Percentiles rank a stretch among this genome's conserved stretches.
Evolutionary conservation across 23 red algal genomes (phyloP).

Genomic region (Gracilaria caudata): DNA sequence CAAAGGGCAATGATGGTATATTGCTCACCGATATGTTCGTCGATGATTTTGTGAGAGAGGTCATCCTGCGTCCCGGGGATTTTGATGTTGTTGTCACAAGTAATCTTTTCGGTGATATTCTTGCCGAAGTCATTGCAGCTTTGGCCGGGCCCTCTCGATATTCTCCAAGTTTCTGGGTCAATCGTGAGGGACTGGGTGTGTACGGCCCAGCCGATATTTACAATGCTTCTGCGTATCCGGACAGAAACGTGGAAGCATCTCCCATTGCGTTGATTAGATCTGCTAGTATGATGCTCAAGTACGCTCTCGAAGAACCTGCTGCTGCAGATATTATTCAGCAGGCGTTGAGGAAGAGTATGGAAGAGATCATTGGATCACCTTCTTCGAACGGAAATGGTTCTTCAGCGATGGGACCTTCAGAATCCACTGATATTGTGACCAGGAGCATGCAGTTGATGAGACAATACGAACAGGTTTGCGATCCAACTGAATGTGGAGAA

Average conservation of each 20-base stretch:
- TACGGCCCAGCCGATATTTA: conserved; percentile 91
- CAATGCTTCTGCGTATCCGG: conserved; percentile 82
- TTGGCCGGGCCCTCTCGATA: conserved; percentile 67
- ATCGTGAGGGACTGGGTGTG: conserved; percentile 73
- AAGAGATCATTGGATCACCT: conserved; percentile 47
- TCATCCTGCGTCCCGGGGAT: conserved; percentile 74
- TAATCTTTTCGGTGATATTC: conserved; percentile 93
- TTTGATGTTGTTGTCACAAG: conserved; percentile 86
- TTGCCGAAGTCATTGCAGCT: conserved; percentile 76
- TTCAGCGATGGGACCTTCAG: not conserved
- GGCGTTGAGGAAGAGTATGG: conserved; percentile 74
- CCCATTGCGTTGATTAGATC: conserved; percentile 80
- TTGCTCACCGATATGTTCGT: conserved; percentile 83
- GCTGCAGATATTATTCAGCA: conserved; percentile 85
- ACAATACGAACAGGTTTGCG: conserved; percentile 63
- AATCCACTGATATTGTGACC: conserved; percentile 55
- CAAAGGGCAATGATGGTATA: conserved; percentile 57
- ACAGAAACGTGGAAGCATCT: conserved; percentile 17
- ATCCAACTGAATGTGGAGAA: conserved; percentile 72
- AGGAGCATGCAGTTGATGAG: conserved; percentile 62
- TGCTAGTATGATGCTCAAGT: conserved; percentile 90
- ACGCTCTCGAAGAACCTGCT: conserved; percentile 85
- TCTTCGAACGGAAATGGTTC: conserved; percentile 16
- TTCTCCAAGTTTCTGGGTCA: conserved; percentile 77
- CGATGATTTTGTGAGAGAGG: conserved; percentile 84